Conservation (phyloP, 1,139 yeast species). For the Candida sojae region DNA sequence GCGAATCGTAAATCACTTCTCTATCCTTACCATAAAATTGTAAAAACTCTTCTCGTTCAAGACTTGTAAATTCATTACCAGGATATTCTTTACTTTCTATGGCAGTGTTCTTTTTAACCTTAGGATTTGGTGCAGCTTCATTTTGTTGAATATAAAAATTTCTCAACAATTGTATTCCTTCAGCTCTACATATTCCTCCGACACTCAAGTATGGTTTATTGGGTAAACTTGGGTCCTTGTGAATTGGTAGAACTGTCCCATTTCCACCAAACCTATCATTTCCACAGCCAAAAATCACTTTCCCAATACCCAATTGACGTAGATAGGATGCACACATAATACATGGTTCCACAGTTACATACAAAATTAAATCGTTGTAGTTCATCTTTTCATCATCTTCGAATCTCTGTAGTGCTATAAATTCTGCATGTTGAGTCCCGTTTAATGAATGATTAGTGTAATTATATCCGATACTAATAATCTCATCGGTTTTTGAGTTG, state of each 20-base stretch:
- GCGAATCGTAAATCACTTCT: slow-evolving; percentile 11
- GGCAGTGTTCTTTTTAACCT: slow-evolving; percentile 72
- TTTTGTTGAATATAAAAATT: slow-evolving; percentile 85
- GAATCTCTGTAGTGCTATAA: slow-evolving; percentile 53
- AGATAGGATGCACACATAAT: slow-evolving; percentile 97
- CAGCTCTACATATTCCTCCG: slow-evolving; percentile 81
- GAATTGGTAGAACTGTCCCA: slow-evolving; percentile 76
- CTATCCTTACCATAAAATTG: slow-evolving; percentile 31
- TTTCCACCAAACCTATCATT: slow-evolving; percentile 97
- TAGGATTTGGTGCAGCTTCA: slow-evolving; percentile 79
- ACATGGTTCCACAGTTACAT: slow-evolving; percentile 97
- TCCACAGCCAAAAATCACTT: slow-evolving; percentile 87
- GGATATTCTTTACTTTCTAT: slow-evolving; percentile 71
- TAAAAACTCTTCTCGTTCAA: slow-evolving; percentile 24
- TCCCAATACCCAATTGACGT: slow-evolving; percentile 71
- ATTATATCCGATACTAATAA: slow-evolving; percentile 82
- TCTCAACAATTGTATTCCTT: slow-evolving; percentile 79
- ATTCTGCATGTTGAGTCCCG: slow-evolving; percentile 93
- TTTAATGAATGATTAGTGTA: slow-evolving; percentile 83
- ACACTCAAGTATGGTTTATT: slow-evolving; percentile 52
- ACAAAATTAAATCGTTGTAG: slow-evolving; percentile 59
- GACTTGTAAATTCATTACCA: slow-evolving; percentile 22
- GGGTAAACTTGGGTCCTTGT: slow-evolving; percentile 44
- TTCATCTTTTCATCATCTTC: slow-evolving; percentile 10
- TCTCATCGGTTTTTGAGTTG: slow-evolving; percentile 43